These are phyloP conservation scores for Huntiella bhutanensis DNA, from an alignment of 2,329 filamentous ascomycete genomes.

Conservation along the genomic window DNA sequence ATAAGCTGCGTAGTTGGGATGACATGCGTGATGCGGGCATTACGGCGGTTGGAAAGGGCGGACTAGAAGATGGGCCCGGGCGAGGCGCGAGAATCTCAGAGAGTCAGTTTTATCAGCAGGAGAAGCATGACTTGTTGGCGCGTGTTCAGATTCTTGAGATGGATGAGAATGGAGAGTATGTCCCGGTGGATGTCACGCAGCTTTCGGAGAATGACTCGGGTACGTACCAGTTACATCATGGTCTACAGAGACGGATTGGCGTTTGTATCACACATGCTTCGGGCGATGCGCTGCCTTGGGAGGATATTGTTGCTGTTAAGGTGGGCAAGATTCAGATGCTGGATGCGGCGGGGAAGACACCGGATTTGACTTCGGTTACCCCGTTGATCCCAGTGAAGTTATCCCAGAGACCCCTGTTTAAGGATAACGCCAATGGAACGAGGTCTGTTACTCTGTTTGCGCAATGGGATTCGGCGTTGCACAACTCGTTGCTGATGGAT, in stretches of 20 bases:
- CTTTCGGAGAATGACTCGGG: slow-evolving; percentile 68
- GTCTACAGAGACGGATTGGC: slow-evolving; percentile 70
- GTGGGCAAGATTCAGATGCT: slow-evolving; percentile 69
- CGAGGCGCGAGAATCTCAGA: slow-evolving; percentile 58
- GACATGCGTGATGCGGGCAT: slow-evolving; percentile 74
- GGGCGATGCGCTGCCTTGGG: slow-evolving; percentile 74
- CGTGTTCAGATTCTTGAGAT: slow-evolving; percentile 80
- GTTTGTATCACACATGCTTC: slow-evolving; percentile 84
- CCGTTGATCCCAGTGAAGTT: slow-evolving; percentile 53
- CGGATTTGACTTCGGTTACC: slow-evolving; percentile 54
- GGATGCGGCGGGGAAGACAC: slow-evolving; percentile 68
- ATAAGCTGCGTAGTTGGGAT: slow-evolving; percentile 96
- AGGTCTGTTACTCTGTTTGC: slow-evolving; percentile 70
- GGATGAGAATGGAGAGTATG: slow-evolving; percentile 75
- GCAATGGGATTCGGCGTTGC: slow-evolving; percentile 92
- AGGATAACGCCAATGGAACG: slow-evolving; percentile 77
- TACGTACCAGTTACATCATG: slow-evolving; percentile 88
- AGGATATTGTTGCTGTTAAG: slow-evolving; percentile 57
- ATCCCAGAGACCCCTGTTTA: slow-evolving; percentile 57
- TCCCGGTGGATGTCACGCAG: slow-evolving; percentile 83
- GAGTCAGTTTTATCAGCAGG: slow-evolving; percentile 80
- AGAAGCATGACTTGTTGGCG: slow-evolving; percentile 82
- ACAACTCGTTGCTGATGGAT: slow-evolving; percentile 84
- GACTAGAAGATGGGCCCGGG: background rate
- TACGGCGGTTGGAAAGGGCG: background rate